phyloP scores from a whole-genome alignment of 2,329 filamentous ascomycete species.

The Verticillium longisporum region DNA sequence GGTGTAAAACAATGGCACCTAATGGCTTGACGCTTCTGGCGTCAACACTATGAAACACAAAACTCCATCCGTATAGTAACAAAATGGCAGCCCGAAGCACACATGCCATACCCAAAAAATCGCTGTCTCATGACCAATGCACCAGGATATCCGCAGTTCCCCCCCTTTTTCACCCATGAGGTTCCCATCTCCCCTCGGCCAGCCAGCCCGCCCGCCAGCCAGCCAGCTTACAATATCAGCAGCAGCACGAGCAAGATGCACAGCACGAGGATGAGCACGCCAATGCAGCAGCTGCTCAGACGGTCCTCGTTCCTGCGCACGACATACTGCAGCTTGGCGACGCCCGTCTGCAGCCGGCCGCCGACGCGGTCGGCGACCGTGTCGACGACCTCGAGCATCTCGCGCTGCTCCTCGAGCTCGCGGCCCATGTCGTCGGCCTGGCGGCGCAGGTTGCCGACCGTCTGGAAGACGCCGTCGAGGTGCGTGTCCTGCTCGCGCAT shows the following conservation, averaged over 20 bases:
- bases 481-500: conserved; percentile 94
- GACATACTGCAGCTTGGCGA: conserved; percentile 80
- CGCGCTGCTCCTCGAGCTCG: conserved; percentile 89
- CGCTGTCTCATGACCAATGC: not conserved
- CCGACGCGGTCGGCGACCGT: conserved; percentile 79
- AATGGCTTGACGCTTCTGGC: too few relatives aligned
- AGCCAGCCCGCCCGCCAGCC: too few relatives aligned
- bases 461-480: conserved; percentile 85
- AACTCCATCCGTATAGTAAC: not conserved
- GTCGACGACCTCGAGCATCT: conserved; percentile 83
- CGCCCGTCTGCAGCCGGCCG: conserved; percentile 74
- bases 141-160: not conserved
- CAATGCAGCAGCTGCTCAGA: conserved; percentile 86
- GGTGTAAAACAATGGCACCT: too few relatives aligned
- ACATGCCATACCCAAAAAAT: not conserved
- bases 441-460: conserved; percentile 80
- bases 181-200: not conserved
- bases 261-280: conserved; percentile 77
- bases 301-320: conserved; percentile 86
- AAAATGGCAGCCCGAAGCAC: not conserved
- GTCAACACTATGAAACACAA: not conserved
- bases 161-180: not conserved
- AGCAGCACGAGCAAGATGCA: conserved; percentile 81
- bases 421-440: conserved; percentile 96
- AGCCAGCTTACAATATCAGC: conserved; percentile 44